Evolutionary conservation across 495 filamentous ascomycete genomes (phyloP), one percentile per base, ranked within the genome.

Genomic region (Hypoxylon subgilvum): DNA sequence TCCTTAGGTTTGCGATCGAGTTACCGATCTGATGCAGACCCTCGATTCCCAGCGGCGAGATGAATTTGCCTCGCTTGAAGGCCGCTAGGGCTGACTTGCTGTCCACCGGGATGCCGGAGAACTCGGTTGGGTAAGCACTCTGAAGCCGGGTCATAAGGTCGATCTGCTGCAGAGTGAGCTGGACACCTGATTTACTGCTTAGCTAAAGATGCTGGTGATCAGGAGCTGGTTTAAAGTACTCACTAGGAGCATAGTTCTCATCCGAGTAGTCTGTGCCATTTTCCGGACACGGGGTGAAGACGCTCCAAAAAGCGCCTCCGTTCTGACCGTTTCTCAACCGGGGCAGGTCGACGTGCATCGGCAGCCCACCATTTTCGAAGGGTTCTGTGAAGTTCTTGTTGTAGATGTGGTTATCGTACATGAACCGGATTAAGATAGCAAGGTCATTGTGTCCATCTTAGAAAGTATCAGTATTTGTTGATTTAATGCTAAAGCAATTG

Each of bases 21-120:
- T 96, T 96, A 31, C 91, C 93, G 52, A 98, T 95, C 61, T 96
- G 92, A 69, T 98, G 94, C 1, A 98, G 82, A 3, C 94, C 94
- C 74, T 98, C 94, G 19, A 97, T 89, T 10, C 86, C 90, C 10
- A 92, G 72, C 6, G 91, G 91, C 2, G 82, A 84, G 53, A 85
- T 77, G 4, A 86, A 64, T 49, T 80, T 81, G 56, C 81, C 79
- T 38, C 81, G 69, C 16, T 73, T 71, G 70, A 89, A 92, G 12
- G 80, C 82, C 0, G 77, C 67, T 10, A 85, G 55, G 4, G 91
- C 87, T 0, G 80, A 79, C 28, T 70, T 75, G 67, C 79, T 77
- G 68, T 85, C 83, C 1, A 83, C 67, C 0, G 79, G 69, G 0
- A 81, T 72, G 0, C 82, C 78, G 9, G 85, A 86, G 74, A 96